A percentile compares a stretch with the other conserved stretches of the same genome.
These are phyloP conservation scores for Xylaria castorea DNA, from an alignment of 495 filamentous ascomycete genomes.

Conservation along the genomic window DNA sequence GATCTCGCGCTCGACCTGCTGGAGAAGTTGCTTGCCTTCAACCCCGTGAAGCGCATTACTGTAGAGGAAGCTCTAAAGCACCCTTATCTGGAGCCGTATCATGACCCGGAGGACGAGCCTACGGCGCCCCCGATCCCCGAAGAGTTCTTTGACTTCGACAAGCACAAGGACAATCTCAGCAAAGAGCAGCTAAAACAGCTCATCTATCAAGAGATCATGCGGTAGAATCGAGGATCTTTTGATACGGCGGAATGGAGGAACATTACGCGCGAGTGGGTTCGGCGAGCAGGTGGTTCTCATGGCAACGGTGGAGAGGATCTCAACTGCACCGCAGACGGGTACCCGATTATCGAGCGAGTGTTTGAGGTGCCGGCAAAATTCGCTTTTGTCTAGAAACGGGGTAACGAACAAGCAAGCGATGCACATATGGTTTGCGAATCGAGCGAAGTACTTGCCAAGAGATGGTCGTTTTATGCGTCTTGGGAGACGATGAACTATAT, in stretches of 20 bases:
- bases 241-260: background rate
- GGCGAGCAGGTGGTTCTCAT: slow-evolving; percentile 1
- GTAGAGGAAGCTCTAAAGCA: slow-evolving; percentile 97
- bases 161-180: slow-evolving; percentile 97
- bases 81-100: slow-evolving; percentile 98
- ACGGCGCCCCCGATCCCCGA: slow-evolving; percentile 95
- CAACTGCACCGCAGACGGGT: background rate
- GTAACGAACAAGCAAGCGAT: slow-evolving; percentile 19
- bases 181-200: slow-evolving; percentile 98
- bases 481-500: background rate
- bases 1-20: slow-evolving; percentile 92
- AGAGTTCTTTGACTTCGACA: slow-evolving; percentile 99
- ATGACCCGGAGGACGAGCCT: slow-evolving; percentile 98
- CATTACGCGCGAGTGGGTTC: background rate
- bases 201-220: slow-evolving; percentile 99
- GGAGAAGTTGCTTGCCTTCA: slow-evolving; percentile 96
- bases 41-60: slow-evolving; percentile 97
- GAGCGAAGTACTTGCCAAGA: slow-evolving; percentile 2
- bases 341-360: slow-evolving; percentile 14
- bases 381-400: slow-evolving; percentile 14
- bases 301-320: background rate
- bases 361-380: slow-evolving; percentile 14
- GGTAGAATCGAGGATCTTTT: slow-evolving; percentile 60
- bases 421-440: slow-evolving; percentile 6
- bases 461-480: background rate